These are phyloP conservation scores for Chaetothyriales sp. DNA, from an alignment of 2,329 filamentous ascomycete species.

Conservation along the genomic window DNA sequence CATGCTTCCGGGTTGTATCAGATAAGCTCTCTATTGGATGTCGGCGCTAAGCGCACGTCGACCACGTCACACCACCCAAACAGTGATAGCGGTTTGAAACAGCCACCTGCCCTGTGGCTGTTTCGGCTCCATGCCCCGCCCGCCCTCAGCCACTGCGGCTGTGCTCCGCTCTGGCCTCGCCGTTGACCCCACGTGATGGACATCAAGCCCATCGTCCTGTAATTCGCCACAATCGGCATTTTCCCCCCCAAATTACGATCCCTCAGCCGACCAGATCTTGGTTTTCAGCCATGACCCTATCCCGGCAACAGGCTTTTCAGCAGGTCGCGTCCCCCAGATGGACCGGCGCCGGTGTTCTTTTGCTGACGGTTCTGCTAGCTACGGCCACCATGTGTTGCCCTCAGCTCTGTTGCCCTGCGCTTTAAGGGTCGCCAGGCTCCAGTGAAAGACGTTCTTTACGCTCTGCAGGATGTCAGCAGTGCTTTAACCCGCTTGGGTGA, in stretches of 20 bases:
- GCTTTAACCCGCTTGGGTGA: constrained; percentile 26
- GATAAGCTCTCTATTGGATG: not conserved
- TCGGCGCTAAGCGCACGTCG: not conserved
- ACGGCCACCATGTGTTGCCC: constrained; percentile 42
- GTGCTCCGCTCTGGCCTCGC: no score
- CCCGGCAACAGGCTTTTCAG: constrained; percentile 28
- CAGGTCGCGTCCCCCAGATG: constrained; percentile 19
- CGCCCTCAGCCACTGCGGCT: not conserved
- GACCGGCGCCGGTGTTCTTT: not conserved
- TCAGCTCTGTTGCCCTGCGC: constrained; percentile 39
- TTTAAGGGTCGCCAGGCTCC: constrained; percentile 33
- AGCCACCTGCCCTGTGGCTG: not conserved
- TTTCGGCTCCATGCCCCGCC: no score
- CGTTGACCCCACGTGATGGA: not conserved
- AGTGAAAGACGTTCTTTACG: constrained; percentile 32
- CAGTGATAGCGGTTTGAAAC: not conserved
- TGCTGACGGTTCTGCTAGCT: constrained; percentile 28
- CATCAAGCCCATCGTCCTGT: not conserved
- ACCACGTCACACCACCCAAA: not conserved
- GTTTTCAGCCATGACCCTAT: constrained; percentile 21
- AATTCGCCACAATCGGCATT: not conserved
- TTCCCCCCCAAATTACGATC: not conserved
- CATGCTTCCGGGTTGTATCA: not conserved
- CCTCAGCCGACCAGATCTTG: not conserved
- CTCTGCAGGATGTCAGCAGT: constrained; percentile 31